Conservation (phyloP, 2,329 filamentous ascomycete genomes). For the Geosmithia flava region DNA sequence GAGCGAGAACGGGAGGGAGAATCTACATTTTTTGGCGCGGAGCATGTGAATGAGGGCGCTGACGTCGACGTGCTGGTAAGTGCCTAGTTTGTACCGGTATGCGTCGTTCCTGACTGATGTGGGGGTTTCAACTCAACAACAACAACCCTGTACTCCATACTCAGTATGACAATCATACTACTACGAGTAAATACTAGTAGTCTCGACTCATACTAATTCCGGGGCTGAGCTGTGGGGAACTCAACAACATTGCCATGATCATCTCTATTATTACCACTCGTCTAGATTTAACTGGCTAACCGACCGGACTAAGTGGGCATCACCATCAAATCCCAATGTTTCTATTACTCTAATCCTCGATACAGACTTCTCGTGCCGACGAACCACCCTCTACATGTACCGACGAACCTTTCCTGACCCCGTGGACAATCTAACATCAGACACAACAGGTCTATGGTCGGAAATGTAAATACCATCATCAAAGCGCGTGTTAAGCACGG, state of each 20-base stretch:
- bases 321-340: no score
- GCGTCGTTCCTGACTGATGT: not conserved
- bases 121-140: not conserved
- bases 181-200: no score
- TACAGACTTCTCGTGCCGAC: no score
- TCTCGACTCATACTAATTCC: no score
- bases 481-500: constrained; percentile 12
- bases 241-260: not conserved
- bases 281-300: no score
- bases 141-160: not conserved
- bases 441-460: constrained; percentile 17
- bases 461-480: constrained; percentile 17
- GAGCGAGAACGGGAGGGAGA: not conserved
- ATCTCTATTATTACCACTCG: not conserved
- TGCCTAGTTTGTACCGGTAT: no score
- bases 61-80: not conserved
- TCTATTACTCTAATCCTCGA: no score
- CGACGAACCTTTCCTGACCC: no score
- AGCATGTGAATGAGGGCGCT: not conserved
- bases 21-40: not conserved
- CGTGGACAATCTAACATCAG: constrained; percentile 10
- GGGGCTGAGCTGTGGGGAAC: not conserved
- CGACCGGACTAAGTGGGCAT: no score
- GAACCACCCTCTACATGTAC: no score
- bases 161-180: no score